Evolutionary conservation across 1,139 yeast genomes (phyloP).

Genomic region (Debaryomyces singareniensis): DNA sequence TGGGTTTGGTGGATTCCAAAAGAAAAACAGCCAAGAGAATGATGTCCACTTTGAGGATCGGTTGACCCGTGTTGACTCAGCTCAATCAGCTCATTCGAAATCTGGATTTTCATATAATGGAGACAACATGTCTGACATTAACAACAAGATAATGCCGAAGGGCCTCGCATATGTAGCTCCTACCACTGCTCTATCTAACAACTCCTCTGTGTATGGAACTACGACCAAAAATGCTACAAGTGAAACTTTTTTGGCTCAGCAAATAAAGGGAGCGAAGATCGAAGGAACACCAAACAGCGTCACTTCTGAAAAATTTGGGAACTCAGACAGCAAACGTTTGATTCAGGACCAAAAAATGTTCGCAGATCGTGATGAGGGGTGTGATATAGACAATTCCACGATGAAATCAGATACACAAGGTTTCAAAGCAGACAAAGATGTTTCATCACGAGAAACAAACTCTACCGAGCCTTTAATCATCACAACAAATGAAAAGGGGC

Average conservation of each 20-base stretch:
- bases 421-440: constrained; percentile 1
- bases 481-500: constrained; percentile 44
- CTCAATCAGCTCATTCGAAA: too few species aligned
- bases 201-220: constrained; percentile 64
- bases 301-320: background rate
- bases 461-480: constrained; percentile 29
- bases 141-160: constrained; percentile 28
- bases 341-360: background rate
- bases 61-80: background rate
- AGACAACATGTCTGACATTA: constrained; percentile 2
- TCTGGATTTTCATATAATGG: too few species aligned
- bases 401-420: background rate
- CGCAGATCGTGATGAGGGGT: background rate
- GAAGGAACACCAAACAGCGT: background rate
- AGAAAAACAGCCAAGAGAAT: constrained; percentile 9
- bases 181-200: constrained; percentile 60
- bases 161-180: constrained; percentile 39
- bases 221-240: constrained; percentile 28
- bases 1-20: constrained; percentile 48
- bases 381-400: background rate
- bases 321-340: background rate
- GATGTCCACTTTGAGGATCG: background rate
- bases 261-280: constrained; percentile 4
- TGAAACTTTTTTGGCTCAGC: constrained; percentile 21
- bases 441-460: constrained; percentile 5